Base-by-base conservation (phyloP, 345 rosid genomes). In the Boechera stricta region DNA sequence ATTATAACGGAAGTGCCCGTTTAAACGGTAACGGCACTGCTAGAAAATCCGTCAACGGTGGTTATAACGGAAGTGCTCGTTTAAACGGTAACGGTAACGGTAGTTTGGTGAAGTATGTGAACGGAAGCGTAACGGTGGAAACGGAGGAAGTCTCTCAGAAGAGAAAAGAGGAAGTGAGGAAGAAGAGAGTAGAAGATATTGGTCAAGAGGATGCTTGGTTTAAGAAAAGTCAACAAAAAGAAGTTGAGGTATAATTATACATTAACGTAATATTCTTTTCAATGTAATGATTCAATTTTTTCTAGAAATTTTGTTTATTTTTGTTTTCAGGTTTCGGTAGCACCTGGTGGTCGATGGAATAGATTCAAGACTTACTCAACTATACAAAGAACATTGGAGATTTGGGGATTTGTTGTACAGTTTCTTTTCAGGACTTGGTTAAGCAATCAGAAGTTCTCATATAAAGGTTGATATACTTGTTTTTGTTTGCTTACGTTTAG, bases 181-280 rank as follows among this genome's bases (percentile, higher is more conserved):
- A 87, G 85, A 92, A 82, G 88, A 87, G 97, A 73, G 86, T 95
- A 10, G 99, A 95, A 79, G 96, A 92, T 73, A 91, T 95, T 31
- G 99, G 99, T 71, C 88, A 89, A 81, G 99, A 95, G 62, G 97
- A 90, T 13, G 97, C 96, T 33, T 95, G 99, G 99, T 95, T 95
- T 82, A 92, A 88, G 81, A 75, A 70, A 18, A 83, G 33, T 10
- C 77, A 79, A 16, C 83, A 77, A 35, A 80, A 79, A 35, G 79
- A 80, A 73, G 82, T 78, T 39, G 89, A 91, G 97, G 98, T 93
- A 77, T 49, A n/a, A 12, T 28, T 2, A 38, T 9, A 44, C 36
- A 11, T 57, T 33, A 41, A 76, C 72, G 51, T 63, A 10, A 2
- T 5, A 6, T 21, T 63, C 10, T 62, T 52, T 63, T 11, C 11